Percentiles rank a stretch among this genome's conserved stretches.
These are phyloP conservation scores for Pyrenophora seminiperda DNA, from an alignment of 2,329 filamentous ascomycete genomes.

Conservation along the genomic window DNA sequence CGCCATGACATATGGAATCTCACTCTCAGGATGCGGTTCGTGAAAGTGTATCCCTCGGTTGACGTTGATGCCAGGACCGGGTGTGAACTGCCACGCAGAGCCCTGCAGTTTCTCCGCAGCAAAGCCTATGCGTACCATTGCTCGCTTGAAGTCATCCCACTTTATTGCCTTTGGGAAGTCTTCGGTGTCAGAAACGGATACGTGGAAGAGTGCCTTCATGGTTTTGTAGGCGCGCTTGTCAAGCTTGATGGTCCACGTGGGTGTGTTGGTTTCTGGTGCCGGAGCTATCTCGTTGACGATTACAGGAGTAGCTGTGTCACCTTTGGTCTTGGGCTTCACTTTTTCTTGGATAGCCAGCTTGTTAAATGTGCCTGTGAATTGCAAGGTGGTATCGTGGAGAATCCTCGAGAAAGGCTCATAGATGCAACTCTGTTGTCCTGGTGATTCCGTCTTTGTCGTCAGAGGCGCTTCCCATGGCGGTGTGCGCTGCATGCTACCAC, in stretches of 20 bases:
- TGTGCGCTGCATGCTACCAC: neutral
- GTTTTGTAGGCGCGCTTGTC: neutral
- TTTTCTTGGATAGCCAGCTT: neutral
- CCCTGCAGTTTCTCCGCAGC: slow-evolving; percentile 62
- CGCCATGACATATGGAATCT: slow-evolving; percentile 56
- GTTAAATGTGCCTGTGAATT: slow-evolving; percentile 13
- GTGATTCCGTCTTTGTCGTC: neutral
- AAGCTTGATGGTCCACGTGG: neutral
- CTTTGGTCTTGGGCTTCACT: slow-evolving; percentile 11
- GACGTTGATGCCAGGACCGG: slow-evolving; percentile 44
- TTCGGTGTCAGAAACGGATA: neutral
- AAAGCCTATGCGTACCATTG: slow-evolving; percentile 59
- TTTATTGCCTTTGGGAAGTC: slow-evolving; percentile 55
- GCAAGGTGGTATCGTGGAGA: slow-evolving; percentile 1
- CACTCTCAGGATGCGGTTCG: slow-evolving; percentile 61
- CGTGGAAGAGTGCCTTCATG: neutral
- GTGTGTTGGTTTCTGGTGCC: too few relatives aligned
- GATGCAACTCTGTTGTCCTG: neutral
- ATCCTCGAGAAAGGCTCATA: neutral
- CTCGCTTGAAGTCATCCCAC: slow-evolving; percentile 61
- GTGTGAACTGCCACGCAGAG: slow-evolving; percentile 62
- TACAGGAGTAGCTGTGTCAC: neutral
- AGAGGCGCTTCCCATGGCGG: neutral
- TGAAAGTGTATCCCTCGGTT: slow-evolving; percentile 63
- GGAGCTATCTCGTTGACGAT: too few relatives aligned